Base-by-base conservation (phyloP, 2,329 filamentous ascomycete species). In the Calonectria pseudoturangicola region DNA sequence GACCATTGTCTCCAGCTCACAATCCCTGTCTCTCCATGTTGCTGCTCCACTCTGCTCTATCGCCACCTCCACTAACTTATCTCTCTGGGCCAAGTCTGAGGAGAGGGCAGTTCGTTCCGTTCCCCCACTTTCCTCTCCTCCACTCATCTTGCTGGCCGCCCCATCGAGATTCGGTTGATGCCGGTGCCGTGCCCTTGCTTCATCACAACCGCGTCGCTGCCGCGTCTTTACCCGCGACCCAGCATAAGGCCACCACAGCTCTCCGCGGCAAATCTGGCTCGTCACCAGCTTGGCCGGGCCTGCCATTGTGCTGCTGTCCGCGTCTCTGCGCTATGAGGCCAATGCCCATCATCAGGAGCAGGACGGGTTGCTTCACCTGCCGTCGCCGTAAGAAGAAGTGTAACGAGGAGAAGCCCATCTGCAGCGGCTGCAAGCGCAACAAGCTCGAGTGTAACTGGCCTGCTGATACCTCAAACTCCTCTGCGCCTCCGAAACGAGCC, bases 331-430 rank as follows among this genome's bases (percentile, higher is more conserved):
- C 64, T 21, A 82, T 82, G 79, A 77, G 81, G 66, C 78, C 79
- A 50, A 80, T 81, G 75, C 82, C 82, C 72, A 83, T 84, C 72
- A 83, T 84, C 68, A 78, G 83, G 72, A 81, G 79, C 74, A 77
- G 84, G 75, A 84, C 85, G 18, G 86, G 86, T 70, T 88, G 87
- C 81, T 82, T 88, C 79, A 88, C 86, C 33, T 88, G 87, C 81
- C 85, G 87, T 73, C 86, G 87, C 45, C 84, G 88, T 72, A 90
- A 90, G 81, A 89, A 89, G 75, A 86, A 88, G 75, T 90, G 88
- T 79, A 87, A 89, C 75, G 88, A 90, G 81, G 85, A 86, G 73
- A 85, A 87, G 70, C 88, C 89, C 8, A 80, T 86, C 21, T 90
- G 89, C 78, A 86, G 83, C 64, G 88, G 89, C 77, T 90, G 89